These are phyloP conservation scores for Brassica napus DNA, from an alignment of 345 rosid species.

Conservation along the genomic window DNA sequence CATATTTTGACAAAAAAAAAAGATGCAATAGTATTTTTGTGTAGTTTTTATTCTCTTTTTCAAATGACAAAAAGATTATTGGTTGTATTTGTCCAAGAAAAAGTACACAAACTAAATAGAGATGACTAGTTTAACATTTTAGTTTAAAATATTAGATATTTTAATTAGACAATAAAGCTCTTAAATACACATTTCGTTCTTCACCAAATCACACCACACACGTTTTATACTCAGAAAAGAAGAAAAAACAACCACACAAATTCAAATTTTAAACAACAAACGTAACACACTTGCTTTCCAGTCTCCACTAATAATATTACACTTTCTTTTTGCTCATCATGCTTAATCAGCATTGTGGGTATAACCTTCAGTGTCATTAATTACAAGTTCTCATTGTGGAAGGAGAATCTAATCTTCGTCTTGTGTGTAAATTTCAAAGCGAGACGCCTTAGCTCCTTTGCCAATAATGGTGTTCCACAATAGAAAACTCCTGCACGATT, in stretches of 20 bases:
- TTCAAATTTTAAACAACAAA: neutral
- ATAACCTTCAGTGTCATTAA: slow-evolving; percentile 23
- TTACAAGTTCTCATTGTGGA: slow-evolving; percentile 74
- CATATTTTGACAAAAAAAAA: too few species aligned
- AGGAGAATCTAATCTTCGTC: slow-evolving; percentile 64
- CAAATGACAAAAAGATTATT: too few species aligned
- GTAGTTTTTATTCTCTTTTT: too few species aligned
- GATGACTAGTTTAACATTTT: neutral
- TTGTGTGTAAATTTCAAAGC: slow-evolving; percentile 71
- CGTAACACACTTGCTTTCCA: neutral
- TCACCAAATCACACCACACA: neutral
- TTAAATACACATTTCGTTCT: neutral
- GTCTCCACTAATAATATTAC: neutral
- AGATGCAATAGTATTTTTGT: too few species aligned
- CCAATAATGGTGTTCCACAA: slow-evolving; percentile 61
- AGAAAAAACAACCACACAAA: neutral
- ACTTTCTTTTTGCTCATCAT: slow-evolving; percentile 2
- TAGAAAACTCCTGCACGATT: slow-evolving; percentile 70
- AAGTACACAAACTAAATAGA: neutral
- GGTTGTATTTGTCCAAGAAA: neutral
- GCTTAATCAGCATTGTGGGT: neutral
- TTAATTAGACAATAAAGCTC: neutral
- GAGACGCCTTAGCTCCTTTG: slow-evolving; percentile 55
- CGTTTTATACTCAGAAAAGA: neutral
- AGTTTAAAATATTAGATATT: neutral